These are phyloP conservation scores for Blastobotrys parvus DNA, from an alignment of 805 yeast genomes.

Conservation along the genomic window DNA sequence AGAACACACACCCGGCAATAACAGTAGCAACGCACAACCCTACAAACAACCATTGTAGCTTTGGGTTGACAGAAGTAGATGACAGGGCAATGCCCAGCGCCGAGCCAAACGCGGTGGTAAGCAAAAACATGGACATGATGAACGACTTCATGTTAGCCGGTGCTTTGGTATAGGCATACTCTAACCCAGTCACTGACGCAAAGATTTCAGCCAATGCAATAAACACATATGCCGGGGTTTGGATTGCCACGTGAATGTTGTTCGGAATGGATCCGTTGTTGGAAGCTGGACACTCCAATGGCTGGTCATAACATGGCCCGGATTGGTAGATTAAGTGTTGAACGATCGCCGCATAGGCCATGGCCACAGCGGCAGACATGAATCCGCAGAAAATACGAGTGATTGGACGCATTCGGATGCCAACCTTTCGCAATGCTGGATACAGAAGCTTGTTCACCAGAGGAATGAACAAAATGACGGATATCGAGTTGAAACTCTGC, in stretches of 20 bases:
- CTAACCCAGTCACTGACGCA: slow-evolving; percentile 74
- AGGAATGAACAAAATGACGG: slow-evolving; percentile 72
- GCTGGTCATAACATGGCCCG: slow-evolving; percentile 62
- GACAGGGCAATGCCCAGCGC: slow-evolving; percentile 69
- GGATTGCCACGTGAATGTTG: slow-evolving; percentile 58
- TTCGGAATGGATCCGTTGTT: slow-evolving; percentile 29
- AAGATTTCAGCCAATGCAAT: slow-evolving; percentile 74
- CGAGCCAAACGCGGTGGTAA: slow-evolving; percentile 67
- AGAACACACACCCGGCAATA: slow-evolving; percentile 53
- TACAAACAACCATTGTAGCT: slow-evolving; percentile 59
- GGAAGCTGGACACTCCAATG: slow-evolving; percentile 45
- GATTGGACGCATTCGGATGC: slow-evolving; percentile 57
- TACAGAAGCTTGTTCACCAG: slow-evolving; percentile 51
- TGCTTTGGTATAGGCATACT: slow-evolving; percentile 78
- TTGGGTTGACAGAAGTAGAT: slow-evolving; percentile 59
- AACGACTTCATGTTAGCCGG: slow-evolving; percentile 61
- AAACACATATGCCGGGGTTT: slow-evolving; percentile 61
- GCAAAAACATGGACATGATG: slow-evolving; percentile 52
- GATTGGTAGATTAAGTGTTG: slow-evolving; percentile 61
- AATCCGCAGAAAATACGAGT: slow-evolving; percentile 67
- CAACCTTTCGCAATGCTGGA: slow-evolving; percentile 41
- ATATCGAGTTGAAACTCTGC: slow-evolving; percentile 67
- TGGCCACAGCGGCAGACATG: slow-evolving; percentile 52
- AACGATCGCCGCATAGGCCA: slow-evolving; percentile 69
- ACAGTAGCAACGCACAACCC: slow-evolving; percentile 55